A percentile compares a stretch with the other conserved stretches of the same genome.
Evolutionary conservation across 2,329 filamentous ascomycete genomes (phyloP).

Genomic region (Parastagonospora nodorum): DNA sequence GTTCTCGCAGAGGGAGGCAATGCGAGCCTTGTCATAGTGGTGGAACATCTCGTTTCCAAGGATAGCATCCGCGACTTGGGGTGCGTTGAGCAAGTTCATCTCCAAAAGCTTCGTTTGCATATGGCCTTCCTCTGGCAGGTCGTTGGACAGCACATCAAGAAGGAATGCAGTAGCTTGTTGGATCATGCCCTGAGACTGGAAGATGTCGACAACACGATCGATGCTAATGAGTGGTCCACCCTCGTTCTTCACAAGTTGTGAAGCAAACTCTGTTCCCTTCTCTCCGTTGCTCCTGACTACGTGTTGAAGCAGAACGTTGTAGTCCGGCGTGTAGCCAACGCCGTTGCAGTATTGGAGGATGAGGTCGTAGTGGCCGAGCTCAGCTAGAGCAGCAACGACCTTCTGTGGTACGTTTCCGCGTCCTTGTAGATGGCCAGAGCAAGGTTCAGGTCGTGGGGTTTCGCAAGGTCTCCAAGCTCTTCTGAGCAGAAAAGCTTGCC

Average conservation of each 20-base stretch:
- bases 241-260: constrained; percentile 87
- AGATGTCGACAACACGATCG: constrained; percentile 94
- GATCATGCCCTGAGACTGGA: constrained; percentile 97
- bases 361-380: constrained; percentile 95
- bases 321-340: constrained; percentile 91
- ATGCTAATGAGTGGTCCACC: constrained; percentile 87
- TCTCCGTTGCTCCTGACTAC: constrained; percentile 82
- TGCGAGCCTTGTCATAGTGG: constrained; percentile 88
- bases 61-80: constrained; percentile 97
- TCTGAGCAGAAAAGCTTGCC: constrained; percentile 96
- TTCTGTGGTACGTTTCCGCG: constrained; percentile 89
- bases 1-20: constrained; percentile 90
- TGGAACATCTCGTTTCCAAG: constrained; percentile 98
- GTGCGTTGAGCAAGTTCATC: constrained; percentile 97
- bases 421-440: constrained; percentile 89
- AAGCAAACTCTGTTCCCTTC: constrained; percentile 93
- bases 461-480: constrained; percentile 92
- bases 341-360: constrained; percentile 90
- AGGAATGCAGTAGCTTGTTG: constrained; percentile 98
- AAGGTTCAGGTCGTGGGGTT: constrained; percentile 84
- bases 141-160: constrained; percentile 91
- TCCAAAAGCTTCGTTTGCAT: constrained; percentile 93
- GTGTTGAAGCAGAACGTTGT: constrained; percentile 87
- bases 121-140: constrained; percentile 89
- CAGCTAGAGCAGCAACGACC: constrained; percentile 91